These are phyloP conservation scores for Geotrichum europaeum DNA, from an alignment of 1,139 yeast species.

Conservation along the genomic window DNA sequence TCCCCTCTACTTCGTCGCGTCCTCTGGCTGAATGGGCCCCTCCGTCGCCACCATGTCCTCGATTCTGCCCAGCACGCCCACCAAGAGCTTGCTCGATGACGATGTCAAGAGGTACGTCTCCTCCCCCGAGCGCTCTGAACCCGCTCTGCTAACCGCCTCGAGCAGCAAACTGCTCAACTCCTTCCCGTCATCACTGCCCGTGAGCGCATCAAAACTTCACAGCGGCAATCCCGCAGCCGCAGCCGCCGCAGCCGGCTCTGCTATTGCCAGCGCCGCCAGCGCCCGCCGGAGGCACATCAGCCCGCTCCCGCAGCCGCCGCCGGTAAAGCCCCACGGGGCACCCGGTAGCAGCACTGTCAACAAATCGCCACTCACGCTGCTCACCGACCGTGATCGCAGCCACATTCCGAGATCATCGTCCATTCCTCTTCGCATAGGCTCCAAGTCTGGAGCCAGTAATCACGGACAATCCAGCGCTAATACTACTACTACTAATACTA, in stretches of 20 bases:
- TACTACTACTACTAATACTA: background rate
- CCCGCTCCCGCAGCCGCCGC: background rate
- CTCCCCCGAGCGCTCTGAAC: background rate
- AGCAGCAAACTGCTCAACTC: conserved; percentile 1
- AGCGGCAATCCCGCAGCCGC: background rate
- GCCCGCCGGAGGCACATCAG: background rate
- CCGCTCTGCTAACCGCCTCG: background rate
- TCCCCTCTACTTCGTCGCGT: background rate
- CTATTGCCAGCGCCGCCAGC: background rate
- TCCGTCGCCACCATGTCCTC: conserved; percentile 2
- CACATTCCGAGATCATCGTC: conserved; percentile 1
- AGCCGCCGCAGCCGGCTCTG: background rate
- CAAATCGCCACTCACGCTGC: background rate
- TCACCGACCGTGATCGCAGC: background rate
- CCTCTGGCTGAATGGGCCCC: background rate
- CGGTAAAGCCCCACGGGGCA: background rate
- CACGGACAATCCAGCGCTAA: background rate
- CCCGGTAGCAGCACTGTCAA: background rate
- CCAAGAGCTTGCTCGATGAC: conserved; percentile 5
- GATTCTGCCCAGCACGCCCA: conserved; percentile 2
- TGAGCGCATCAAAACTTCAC: conserved; percentile 2
- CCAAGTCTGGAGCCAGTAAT: background rate
- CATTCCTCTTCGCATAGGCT: background rate
- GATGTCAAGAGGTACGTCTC: conserved; percentile 2
- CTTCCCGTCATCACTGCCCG: conserved; percentile 3